Base-by-base conservation (phyloP, 2,329 filamentous ascomycete species). In the Colletotrichum zoysiae region DNA sequence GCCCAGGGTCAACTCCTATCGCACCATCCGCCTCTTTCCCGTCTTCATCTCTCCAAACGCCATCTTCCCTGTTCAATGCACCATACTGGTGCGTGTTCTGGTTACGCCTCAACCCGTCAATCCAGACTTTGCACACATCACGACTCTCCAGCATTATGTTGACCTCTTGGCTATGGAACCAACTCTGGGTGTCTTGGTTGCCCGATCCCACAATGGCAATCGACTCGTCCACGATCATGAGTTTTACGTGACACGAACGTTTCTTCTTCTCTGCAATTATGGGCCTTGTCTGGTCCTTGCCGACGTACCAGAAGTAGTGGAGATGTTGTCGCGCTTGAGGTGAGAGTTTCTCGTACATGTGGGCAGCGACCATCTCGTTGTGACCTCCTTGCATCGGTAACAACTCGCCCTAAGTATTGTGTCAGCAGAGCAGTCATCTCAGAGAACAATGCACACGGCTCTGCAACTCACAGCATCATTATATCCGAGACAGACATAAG, bases 131-230 rank as follows among this genome's bases (percentile, higher is more conserved):
- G 75, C 92, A 94, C 0, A 95, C 82, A 1, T 84, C 79, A 0
- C 79, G 76, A 26, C 88, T 91, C 73, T 95, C 93, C 7, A 95
- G 81, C 87, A 95, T 89, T 33, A 95, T 80, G 75, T 95, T 95
- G 66, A 93, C 87, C 79, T 95, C 93, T 79, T 95, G 92, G 66
- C 87, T 91, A 77, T 95, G 93, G 75, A 87, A 95, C 90, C 92
- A 95, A 26, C 87, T 90, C 80, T 95, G 93, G 1, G 93, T 95
- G 76, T 95, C 93, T 78, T 95, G 91, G 77, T 95, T 95, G 0
- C 92, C 93, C 74, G 89, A 93, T 4, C 93, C 93, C 79, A 92
- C 88, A 46, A 95, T 90, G 2, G 88, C 92, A 46, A 95, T 86
- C 30, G 82, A 82, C 55, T 87, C 88, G 78, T 95, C 93, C 1